Evolutionary conservation across 306 rosid species (phyloP), one percentile per base, ranked within the genome.

Genomic region (Prinsepia uniflora): DNA sequence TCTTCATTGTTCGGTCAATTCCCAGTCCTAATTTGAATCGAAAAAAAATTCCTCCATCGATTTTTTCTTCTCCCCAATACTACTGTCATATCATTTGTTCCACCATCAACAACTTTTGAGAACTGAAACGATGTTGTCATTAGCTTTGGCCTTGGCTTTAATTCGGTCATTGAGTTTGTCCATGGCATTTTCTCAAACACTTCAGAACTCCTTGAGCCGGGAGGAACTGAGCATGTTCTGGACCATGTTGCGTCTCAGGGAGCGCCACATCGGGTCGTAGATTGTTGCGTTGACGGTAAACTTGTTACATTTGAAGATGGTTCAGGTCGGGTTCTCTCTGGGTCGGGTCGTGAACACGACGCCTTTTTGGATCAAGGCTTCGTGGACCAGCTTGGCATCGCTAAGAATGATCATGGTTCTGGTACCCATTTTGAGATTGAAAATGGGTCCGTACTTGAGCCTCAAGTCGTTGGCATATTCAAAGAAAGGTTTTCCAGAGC

Each of bases 141-240:
- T 85, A 5, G 75, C 78, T 62, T 88, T 76, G 8, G 97, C 99
- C n/a, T 91, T 96, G 0, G 48, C 43, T 7, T 62, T 55, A 0
- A 95, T 80, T 75, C 89, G 81, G 9, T 70, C 63, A 47, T 89
- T 79, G 42, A 95, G 80, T 15, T 42, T 89, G 19, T 89, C 84
- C 96, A 95, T 91, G 1, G 99, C 96, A 0, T 78, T 78, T 10
- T 82, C 76, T 0, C 99, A 72, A 6, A 91, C 90, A 9, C 40
- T 9, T 39, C 80, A 86, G 69, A 95, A 95, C 74, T 91, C 99
- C 68, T 78, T 87, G 1, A 95, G 12, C 67, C 94, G 75, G 5
- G 24, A 76, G 3, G 99, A 87, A 44, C 87, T 87, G 14, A 94
- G 96, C 99, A 91, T 94, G 80, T 94, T 94, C 86, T 94, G 97